Conservation (phyloP, 768 basidiomycete genomes). For the Boletellus sp. region DNA sequence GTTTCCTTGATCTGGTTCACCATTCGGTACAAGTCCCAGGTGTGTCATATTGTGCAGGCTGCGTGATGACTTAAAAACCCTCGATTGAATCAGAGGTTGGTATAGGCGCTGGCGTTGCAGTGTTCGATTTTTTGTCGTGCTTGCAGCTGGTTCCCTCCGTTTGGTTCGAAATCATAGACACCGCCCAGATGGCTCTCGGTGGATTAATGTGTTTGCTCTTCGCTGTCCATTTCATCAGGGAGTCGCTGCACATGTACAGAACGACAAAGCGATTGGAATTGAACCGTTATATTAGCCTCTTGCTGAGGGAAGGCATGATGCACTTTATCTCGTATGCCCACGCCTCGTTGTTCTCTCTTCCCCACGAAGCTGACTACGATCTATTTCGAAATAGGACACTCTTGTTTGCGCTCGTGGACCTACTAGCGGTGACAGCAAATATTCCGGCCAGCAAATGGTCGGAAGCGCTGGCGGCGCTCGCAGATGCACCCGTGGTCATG, state of each 20-base stretch:
- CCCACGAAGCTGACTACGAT: background rate
- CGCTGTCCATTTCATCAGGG: background rate
- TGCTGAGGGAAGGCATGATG: background rate
- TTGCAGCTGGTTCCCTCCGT: background rate
- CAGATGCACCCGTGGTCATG: too few species aligned
- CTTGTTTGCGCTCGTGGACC: too few species aligned
- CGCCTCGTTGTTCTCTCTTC: background rate
- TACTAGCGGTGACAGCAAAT: background rate
- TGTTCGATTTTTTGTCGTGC: too few species aligned
- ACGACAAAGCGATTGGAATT: background rate
- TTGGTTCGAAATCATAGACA: background rate
- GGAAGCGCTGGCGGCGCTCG: background rate
- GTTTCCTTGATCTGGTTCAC: too few species aligned
- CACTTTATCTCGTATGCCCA: background rate
- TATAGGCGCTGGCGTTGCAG: background rate
- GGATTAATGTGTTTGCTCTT: background rate
- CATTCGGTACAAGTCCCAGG: too few species aligned
- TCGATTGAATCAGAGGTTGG: too few species aligned
- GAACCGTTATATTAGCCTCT: background rate
- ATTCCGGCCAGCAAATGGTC: background rate
- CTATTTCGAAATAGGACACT: background rate
- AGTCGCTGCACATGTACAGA: background rate
- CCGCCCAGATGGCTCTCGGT: background rate
- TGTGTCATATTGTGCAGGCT: too few species aligned
- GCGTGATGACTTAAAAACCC: too few species aligned